Base-by-base conservation (phyloP, 2,329 filamentous ascomycete species). In the Colletotrichum sp. region DNA sequence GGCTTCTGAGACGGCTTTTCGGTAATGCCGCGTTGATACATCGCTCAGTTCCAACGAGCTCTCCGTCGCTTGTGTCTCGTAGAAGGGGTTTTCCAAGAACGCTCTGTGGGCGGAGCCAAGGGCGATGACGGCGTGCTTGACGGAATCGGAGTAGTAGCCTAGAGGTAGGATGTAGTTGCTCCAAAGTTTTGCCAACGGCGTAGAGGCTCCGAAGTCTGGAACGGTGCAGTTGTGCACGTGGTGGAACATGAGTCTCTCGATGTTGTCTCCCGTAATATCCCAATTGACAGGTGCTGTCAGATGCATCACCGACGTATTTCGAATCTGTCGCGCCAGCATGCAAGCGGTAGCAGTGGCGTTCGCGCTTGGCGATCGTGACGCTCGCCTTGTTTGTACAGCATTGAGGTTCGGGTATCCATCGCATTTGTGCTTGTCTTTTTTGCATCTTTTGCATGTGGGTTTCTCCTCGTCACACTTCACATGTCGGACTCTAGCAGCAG, bases 401-500 rank as follows among this genome's bases (percentile, higher is more conserved):
- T 30, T 36, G 34, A 25, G 28, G 18, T 36, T 34, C 34, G 60
- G 75, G 52, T 78, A 78, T 3, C 77, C 77, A 55, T 78, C 77
- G 55, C 77, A 78, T n/a, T 74, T 71, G 22, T 74, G 65, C 10
- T 61, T 66, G 30, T 43, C 60, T 28, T 39, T 72, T 62, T 25
- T 70, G 52, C 78, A 79, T 4, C 72, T 70, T 28, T 58, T 66
- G 65, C 78, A 79, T 13, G 66, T 32, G 4, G 78, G 77, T 18
- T 76, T 77, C 12, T 43, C 58, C 56, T 79, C 78, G 27, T 79
- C 78, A 39, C 78, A 79, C 25, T 79, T 79, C n/a, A 78, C 71
- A 58, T 74, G 77, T 18, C 77, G 75, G 27, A 61, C 62, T 70
- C 70, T 76, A 25, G 18, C n/a, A 15, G 7, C 13, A 15, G 43